phyloP scores from a whole-genome alignment of 176 grass and related monocot genomes.

The Leersia perrieri region DNA sequence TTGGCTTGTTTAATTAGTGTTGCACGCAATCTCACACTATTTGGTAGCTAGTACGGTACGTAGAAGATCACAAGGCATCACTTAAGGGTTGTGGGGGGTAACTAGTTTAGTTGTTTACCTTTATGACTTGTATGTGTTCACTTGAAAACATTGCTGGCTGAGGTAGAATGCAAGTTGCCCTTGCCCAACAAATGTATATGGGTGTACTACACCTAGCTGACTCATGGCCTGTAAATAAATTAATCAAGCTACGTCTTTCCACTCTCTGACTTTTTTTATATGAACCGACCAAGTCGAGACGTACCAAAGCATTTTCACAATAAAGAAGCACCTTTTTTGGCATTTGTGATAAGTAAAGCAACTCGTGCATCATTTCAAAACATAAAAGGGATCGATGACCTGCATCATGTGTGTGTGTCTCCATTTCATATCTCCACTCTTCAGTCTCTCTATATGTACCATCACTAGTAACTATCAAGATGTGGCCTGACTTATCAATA shows the following conservation, averaged over 20 bases:
- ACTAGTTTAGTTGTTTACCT: not conserved
- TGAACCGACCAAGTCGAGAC: not conserved
- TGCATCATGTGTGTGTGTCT: not conserved
- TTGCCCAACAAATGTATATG: not conserved
- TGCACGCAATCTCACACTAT: not conserved
- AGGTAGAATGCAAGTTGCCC: slow-evolving; percentile 29
- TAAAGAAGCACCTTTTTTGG: not conserved
- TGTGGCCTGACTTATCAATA: slow-evolving; percentile 43
- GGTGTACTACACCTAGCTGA: not conserved
- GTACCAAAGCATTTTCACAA: not conserved
- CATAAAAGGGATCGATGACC: not conserved
- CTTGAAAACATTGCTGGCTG: not conserved
- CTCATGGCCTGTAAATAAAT: not conserved
- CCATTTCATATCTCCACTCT: not conserved
- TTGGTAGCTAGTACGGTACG: not conserved
- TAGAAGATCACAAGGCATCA: not conserved
- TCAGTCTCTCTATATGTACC: not conserved
- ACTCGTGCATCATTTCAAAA: not conserved
- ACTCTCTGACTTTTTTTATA: slow-evolving; percentile 13
- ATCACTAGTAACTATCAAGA: slow-evolving; percentile 31
- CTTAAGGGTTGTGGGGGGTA: no score
- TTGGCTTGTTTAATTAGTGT: not conserved
- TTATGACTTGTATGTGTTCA: not conserved
- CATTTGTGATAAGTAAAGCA: slow-evolving; percentile 11
- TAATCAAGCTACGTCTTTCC: not conserved